phyloP scores from a whole-genome alignment of 2,329 filamentous ascomycete genomes.

The Colletotrichum tabaci region DNA sequence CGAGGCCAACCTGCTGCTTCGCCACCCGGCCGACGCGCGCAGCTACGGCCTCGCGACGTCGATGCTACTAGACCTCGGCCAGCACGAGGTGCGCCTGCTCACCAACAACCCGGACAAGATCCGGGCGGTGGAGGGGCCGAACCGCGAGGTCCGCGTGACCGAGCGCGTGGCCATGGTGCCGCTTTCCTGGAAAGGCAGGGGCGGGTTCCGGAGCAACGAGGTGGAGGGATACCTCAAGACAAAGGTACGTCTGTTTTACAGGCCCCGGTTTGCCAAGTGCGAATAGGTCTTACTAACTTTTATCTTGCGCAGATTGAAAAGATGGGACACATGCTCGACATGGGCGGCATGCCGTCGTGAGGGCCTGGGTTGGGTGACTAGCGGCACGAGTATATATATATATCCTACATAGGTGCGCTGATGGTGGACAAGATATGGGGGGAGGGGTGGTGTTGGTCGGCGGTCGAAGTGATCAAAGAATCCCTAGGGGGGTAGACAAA shows the following conservation, averaged over 20 bases:
- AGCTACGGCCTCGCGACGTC: slow-evolving; percentile 98
- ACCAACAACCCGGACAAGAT: slow-evolving; percentile 99
- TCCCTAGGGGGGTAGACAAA: slow-evolving; percentile 20
- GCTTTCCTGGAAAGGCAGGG: slow-evolving; percentile 88
- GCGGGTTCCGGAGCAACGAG: slow-evolving; percentile 88
- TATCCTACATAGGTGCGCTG: too few relatives aligned
- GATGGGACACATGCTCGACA: slow-evolving; percentile 85
- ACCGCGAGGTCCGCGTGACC: slow-evolving; percentile 87
- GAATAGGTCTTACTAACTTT: too few relatives aligned
- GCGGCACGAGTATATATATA: too few relatives aligned
- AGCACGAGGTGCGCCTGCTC: slow-evolving; percentile 83
- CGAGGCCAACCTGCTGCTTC: slow-evolving; percentile 90
- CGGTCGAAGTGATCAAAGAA: slow-evolving; percentile 19
- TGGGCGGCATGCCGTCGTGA: slow-evolving; percentile 53
- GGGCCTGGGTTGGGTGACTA: too few relatives aligned
- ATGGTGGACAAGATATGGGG: too few relatives aligned
- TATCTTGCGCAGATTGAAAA: slow-evolving; percentile 77
- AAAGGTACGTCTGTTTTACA: slow-evolving; percentile 74
- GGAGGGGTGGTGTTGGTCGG: too few relatives aligned
- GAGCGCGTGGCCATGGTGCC: slow-evolving; percentile 97
- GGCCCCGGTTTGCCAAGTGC: too few relatives aligned
- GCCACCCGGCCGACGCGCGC: slow-evolving; percentile 94
- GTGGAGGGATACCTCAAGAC: slow-evolving; percentile 95
- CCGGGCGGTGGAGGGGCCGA: slow-evolving; percentile 91
- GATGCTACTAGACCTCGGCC: slow-evolving; percentile 89